Evolutionary conservation across 2,329 filamentous ascomycete genomes (phyloP).

Genomic region (Trichophaea hybrida): DNA sequence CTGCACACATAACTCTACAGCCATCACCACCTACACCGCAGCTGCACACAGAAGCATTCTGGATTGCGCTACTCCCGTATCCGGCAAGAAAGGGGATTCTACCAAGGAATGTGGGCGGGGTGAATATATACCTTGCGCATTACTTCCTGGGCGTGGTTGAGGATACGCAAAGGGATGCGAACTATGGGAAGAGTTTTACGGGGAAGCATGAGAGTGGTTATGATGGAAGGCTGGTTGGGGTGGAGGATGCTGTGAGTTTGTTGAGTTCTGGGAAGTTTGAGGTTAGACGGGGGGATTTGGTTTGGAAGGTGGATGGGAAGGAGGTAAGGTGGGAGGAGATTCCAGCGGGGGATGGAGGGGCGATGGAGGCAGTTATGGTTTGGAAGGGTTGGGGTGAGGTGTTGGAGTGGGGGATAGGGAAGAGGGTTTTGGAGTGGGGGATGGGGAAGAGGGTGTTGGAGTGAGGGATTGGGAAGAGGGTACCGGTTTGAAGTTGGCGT

Average conservation of each 20-base stretch:
- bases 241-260: conserved; percentile 16
- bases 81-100: conserved; percentile 1
- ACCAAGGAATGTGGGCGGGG: background rate
- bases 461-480: background rate
- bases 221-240: conserved; percentile 15
- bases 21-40: background rate
- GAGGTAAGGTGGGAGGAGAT: conserved; percentile 6
- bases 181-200: conserved; percentile 13
- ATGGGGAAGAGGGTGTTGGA: conserved; percentile 6
- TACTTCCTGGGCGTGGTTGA: conserved; percentile 20
- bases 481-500: conserved; percentile 9
- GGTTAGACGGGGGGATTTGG: background rate
- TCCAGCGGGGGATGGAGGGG: background rate
- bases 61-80: conserved; percentile 3
- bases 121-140: conserved; percentile 14
- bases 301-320: background rate
- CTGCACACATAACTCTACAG: conserved; percentile 6
- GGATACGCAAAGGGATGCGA: conserved; percentile 5
- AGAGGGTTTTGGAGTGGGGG: conserved; percentile 7
- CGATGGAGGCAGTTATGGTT: conserved; percentile 10
- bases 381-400: conserved; percentile 6
- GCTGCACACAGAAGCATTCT: conserved; percentile 9
- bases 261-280: conserved; percentile 7
- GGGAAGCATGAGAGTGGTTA: conserved; percentile 21
- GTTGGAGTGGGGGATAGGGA: background rate